phyloP scores from a whole-genome alignment of 345 rosid species.

The Eucalyptus pauciflora region DNA sequence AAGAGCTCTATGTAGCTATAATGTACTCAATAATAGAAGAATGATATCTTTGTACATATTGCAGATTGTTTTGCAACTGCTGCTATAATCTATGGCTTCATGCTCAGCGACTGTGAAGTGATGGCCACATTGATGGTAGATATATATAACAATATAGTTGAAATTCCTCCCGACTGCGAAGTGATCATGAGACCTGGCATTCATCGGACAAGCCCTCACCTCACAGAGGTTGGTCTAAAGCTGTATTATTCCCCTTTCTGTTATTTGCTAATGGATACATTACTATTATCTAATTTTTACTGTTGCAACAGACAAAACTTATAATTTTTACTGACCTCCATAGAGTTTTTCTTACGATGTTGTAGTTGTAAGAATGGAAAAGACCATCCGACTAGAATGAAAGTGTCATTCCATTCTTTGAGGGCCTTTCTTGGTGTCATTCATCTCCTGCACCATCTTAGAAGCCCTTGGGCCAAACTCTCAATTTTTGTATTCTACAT shows the following conservation, averaged over 20 bases:
- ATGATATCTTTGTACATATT: not conserved
- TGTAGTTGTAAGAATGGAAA: not conserved
- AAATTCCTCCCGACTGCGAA: too few species aligned
- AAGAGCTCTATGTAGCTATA: not conserved
- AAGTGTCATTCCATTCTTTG: not conserved
- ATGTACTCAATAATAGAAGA: not conserved
- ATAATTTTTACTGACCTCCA: not conserved
- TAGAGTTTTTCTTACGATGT: not conserved
- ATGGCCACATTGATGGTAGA: constrained; percentile 43
- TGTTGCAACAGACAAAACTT: not conserved
- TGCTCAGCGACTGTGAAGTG: constrained; percentile 82
- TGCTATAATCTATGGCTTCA: not conserved
- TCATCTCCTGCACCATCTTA: not conserved
- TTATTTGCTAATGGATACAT: too few species aligned
- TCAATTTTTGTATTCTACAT: not conserved
- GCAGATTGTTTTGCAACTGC: not conserved
- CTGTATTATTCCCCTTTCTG: too few species aligned
- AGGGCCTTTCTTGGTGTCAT: not conserved
- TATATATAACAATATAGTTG: too few species aligned
- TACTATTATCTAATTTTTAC: not conserved
- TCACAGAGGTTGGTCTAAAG: too few species aligned
- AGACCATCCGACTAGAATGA: not conserved
- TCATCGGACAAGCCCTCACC: too few species aligned
- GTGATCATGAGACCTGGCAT: too few species aligned
- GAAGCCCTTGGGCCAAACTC: not conserved